Conservation (phyloP, 768 basidiomycete genomes). For the Suillus fuscotomentosus region DNA sequence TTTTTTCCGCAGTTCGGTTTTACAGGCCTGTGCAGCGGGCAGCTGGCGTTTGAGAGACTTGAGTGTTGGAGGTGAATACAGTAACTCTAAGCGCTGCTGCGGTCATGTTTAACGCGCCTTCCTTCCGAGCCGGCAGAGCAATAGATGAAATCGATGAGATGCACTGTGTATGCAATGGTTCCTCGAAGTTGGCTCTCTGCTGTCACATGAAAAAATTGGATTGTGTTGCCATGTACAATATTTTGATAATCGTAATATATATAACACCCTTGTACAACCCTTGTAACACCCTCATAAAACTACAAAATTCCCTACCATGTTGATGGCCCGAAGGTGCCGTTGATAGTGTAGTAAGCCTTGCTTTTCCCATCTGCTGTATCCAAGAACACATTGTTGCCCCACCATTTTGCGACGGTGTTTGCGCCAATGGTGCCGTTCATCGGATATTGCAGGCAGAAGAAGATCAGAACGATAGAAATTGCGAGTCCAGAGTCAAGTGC, state of each 20-base stretch:
- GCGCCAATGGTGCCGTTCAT: constrained; percentile 38
- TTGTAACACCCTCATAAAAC: background rate
- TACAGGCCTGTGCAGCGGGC: too few relatives aligned
- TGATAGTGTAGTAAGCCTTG: constrained; percentile 28
- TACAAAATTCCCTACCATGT: background rate
- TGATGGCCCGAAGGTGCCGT: constrained; percentile 36
- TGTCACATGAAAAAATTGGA: too few relatives aligned
- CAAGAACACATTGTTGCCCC: constrained; percentile 56
- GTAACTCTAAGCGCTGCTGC: too few relatives aligned
- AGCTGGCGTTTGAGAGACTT: too few relatives aligned
- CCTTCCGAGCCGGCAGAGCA: too few relatives aligned
- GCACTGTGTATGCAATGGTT: too few relatives aligned
- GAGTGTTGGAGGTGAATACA: too few relatives aligned
- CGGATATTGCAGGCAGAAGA: constrained; percentile 35
- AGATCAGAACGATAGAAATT: constrained; percentile 11
- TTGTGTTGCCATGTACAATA: too few relatives aligned
- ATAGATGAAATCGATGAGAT: too few relatives aligned
- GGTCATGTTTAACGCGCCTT: too few relatives aligned
- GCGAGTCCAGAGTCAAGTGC: constrained; percentile 29
- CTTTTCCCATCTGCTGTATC: constrained; percentile 36
- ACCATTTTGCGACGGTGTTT: constrained; percentile 52
- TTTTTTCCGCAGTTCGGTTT: too few relatives aligned
- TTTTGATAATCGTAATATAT: background rate
- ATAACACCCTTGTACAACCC: background rate
- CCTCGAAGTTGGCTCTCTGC: too few relatives aligned